These are phyloP conservation scores for Tulasnella sp. DNA, from an alignment of 768 basidiomycete species.

Conservation along the genomic window DNA sequence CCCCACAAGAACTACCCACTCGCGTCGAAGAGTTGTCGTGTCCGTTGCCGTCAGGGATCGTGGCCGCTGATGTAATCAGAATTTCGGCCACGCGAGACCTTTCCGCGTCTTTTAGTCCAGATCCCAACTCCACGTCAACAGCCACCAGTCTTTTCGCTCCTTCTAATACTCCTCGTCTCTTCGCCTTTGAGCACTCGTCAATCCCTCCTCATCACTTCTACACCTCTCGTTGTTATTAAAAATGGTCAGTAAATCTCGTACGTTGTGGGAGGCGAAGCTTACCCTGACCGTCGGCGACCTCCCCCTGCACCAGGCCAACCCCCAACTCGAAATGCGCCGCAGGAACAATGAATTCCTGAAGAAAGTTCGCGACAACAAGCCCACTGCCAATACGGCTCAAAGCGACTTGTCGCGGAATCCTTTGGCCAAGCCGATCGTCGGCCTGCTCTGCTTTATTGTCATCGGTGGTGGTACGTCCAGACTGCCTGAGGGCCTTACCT, in stretches of 20 bases:
- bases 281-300: too few relatives aligned
- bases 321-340: conserved; percentile 32
- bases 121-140: conserved; percentile 12
- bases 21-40: neutral
- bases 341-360: conserved; percentile 31
- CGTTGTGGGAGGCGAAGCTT: too few relatives aligned
- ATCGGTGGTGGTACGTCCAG: conserved; percentile 16
- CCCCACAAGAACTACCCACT: too few relatives aligned
- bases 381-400: conserved; percentile 20
- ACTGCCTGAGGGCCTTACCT: neutral
- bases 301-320: conserved; percentile 15
- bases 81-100: conserved; percentile 17
- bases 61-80: neutral
- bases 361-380: conserved; percentile 32
- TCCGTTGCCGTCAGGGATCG: neutral
- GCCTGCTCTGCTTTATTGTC: conserved; percentile 22
- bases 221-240: neutral
- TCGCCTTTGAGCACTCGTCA: neutral
- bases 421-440: neutral
- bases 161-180: too few relatives aligned
- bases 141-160: neutral
- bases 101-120: neutral
- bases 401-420: conserved; percentile 6
- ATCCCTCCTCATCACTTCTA: neutral
- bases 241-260: neutral